Conservation (phyloP, 352 stramenopile genomes). For the Phytophthora tentaculata region DNA sequence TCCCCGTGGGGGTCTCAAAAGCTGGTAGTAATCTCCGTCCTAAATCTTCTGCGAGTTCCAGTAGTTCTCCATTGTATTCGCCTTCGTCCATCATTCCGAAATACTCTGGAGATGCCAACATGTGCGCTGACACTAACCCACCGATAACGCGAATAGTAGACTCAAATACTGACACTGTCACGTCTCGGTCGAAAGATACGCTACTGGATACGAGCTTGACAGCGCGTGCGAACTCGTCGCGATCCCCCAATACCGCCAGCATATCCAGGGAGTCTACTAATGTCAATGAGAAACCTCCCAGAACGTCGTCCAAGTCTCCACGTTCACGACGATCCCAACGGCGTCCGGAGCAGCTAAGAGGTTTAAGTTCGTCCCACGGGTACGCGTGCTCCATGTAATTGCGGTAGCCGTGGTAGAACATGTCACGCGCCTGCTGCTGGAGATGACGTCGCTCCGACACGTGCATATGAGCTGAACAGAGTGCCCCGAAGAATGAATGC, state of each 20-base stretch:
- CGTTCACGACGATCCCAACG: constrained; percentile 83
- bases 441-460: constrained; percentile 69
- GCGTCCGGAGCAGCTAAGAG: constrained; percentile 75
- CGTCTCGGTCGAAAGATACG: constrained; percentile 86
- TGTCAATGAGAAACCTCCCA: constrained; percentile 84
- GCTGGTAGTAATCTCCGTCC: constrained; percentile 94
- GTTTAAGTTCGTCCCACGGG: constrained; percentile 90
- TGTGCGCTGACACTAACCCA: constrained; percentile 91
- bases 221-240: constrained; percentile 74
- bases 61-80: constrained; percentile 94
- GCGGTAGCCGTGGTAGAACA: constrained; percentile 91
- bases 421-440: constrained; percentile 77
- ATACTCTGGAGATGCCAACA: constrained; percentile 72
- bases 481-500: constrained; percentile 8
- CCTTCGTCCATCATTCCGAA: constrained; percentile 56
- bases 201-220: constrained; percentile 65
- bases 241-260: constrained; percentile 85
- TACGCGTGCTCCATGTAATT: constrained; percentile 90
- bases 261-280: constrained; percentile 92
- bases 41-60: constrained; percentile 95
- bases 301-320: constrained; percentile 86
- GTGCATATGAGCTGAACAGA: constrained; percentile 60
- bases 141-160: constrained; percentile 93
- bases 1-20: constrained; percentile 95
- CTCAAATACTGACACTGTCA: constrained; percentile 94